A percentile compares a stretch with the other conserved stretches of the same genome.
Conservation (phyloP, 2,329 filamentous ascomycete species). For the Fusarium albosuccineum region DNA sequence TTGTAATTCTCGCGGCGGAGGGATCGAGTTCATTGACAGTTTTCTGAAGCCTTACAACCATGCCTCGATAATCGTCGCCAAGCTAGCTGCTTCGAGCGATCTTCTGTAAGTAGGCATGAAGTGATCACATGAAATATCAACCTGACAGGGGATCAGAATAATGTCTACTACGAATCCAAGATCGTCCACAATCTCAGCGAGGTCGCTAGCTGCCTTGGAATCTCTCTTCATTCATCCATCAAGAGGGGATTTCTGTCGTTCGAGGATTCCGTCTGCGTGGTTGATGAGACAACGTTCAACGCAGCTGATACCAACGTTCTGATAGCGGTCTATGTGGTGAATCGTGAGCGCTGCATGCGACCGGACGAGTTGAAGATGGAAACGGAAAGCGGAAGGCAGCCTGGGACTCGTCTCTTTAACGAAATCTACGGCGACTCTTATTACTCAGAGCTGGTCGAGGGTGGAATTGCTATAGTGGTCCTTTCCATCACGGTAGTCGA, state of each 20-base stretch:
- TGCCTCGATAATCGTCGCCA: neutral
- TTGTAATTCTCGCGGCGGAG: neutral
- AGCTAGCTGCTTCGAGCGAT: neutral
- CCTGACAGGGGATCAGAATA: neutral
- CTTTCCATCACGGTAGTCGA: neutral
- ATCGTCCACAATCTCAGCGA: neutral
- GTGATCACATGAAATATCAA: neutral
- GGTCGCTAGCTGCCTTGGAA: neutral
- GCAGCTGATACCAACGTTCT: neutral
- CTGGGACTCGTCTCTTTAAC: neutral
- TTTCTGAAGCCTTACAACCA: neutral
- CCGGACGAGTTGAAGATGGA: neutral
- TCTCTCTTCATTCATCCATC: neutral
- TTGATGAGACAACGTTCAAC: neutral
- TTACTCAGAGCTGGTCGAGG: neutral
- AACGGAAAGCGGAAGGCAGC: neutral
- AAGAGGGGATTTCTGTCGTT: neutral
- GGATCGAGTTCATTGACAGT: neutral
- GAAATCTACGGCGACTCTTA: neutral
- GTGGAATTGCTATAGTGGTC: neutral
- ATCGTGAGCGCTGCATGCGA: neutral
- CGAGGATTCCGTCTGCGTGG: neutral
- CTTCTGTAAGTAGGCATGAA: too few relatives aligned
- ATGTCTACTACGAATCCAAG: neutral
- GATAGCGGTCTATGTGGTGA: neutral